Percentiles rank a stretch among this genome's conserved stretches.
Conservation (phyloP, 148 eudicot genomes). For the Rhododendron williamsianum region DNA sequence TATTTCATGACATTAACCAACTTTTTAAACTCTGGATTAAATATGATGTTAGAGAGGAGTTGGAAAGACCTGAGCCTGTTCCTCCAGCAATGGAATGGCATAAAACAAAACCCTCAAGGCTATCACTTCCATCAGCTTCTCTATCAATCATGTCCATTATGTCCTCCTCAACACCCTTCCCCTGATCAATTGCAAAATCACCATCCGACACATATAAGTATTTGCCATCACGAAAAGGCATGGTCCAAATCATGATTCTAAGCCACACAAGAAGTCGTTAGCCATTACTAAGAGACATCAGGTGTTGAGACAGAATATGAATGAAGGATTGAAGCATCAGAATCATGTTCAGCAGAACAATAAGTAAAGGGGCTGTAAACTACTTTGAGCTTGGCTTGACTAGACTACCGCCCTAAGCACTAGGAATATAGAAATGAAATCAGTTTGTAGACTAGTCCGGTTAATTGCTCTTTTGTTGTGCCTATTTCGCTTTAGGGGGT, state of each 20-base stretch:
- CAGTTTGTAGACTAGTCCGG: neutral
- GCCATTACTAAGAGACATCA: neutral
- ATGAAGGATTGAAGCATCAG: neutral
- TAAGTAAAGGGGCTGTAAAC: neutral
- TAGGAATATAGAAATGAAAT: neutral
- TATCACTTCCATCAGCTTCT: slow-evolving; percentile 99
- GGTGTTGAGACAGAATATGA: neutral
- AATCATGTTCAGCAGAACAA: neutral
- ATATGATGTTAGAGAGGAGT: neutral
- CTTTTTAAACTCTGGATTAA: neutral
- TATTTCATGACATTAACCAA: neutral
- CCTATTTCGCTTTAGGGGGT: neutral
- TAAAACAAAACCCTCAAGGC: slow-evolving; percentile 97
- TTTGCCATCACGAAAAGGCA: neutral
- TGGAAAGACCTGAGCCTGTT: slow-evolving; percentile 88
- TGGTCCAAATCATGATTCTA: neutral
- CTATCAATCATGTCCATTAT: slow-evolving; percentile 99
- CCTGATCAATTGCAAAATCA: slow-evolving; percentile 37
- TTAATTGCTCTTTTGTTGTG: neutral
- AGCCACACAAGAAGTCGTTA: neutral
- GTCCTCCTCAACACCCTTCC: slow-evolving; percentile 90
- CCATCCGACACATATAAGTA: neutral
- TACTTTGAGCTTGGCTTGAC: neutral
- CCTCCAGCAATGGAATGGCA: slow-evolving; percentile 99
- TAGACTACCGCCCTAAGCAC: neutral